phyloP scores from a whole-genome alignment of 495 filamentous ascomycete genomes.

The Cercophora sp. region DNA sequence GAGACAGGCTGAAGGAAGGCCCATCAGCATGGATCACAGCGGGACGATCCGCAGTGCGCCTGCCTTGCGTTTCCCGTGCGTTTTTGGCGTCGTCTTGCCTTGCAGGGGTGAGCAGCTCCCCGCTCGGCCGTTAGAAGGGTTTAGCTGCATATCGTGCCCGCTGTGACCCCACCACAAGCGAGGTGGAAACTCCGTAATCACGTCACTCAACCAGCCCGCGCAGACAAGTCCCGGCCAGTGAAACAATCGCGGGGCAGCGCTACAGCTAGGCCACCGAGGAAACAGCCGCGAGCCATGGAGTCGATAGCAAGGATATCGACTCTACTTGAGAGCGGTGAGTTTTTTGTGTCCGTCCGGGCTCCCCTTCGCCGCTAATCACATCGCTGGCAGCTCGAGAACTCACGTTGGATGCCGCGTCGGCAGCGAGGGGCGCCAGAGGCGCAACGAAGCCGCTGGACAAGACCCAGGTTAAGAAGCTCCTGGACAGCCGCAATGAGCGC shows the following conservation, averaged over 20 bases:
- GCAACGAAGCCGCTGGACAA: conserved; percentile 49
- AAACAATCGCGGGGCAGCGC: background rate
- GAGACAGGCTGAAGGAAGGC: too few relatives aligned
- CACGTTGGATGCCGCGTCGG: conserved; percentile 91
- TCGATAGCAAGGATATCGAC: conserved; percentile 92
- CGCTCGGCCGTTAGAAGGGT: conserved; percentile 15
- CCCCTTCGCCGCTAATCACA: conserved; percentile 1
- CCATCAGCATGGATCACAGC: background rate
- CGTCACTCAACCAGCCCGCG: conserved; percentile 40
- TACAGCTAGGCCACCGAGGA: background rate
- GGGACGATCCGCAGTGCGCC: conserved; percentile 21
- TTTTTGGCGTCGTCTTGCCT: background rate
- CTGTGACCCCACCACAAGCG: conserved; percentile 17
- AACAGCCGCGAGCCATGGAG: conserved; percentile 58
- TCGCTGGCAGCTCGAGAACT: conserved; percentile 74
- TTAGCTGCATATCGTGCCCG: conserved; percentile 21
- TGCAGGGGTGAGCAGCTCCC: conserved; percentile 2
- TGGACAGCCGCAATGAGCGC: conserved; percentile 89
- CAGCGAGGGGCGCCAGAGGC: conserved; percentile 55
- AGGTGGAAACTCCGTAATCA: conserved; percentile 15
- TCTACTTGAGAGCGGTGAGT: conserved; percentile 84
- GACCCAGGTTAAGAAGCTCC: conserved; percentile 81
- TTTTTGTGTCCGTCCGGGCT: background rate
- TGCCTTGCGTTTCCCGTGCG: conserved; percentile 4
- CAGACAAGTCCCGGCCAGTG: background rate